Conservation (phyloP, 495 filamentous ascomycete genomes). For the Penicillium diatomitis region DNA sequence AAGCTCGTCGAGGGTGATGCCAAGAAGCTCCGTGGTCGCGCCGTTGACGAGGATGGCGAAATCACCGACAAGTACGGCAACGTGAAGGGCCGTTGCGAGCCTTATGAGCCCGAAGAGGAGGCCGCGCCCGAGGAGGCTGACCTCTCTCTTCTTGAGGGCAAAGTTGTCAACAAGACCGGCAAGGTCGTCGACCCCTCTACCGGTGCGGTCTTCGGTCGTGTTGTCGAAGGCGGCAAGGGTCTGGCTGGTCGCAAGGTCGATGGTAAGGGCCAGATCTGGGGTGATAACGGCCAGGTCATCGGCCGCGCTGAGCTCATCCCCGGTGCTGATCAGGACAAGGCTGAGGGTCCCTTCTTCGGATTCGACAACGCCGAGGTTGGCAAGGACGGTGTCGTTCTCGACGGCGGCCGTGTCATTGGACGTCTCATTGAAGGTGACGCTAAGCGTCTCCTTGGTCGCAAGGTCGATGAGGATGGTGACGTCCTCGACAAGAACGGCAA, state of each 20-base stretch:
- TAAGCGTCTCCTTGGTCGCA: slow-evolving; percentile 61
- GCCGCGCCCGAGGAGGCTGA: slow-evolving; percentile 44
- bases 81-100: slow-evolving; percentile 66
- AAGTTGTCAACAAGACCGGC: slow-evolving; percentile 77
- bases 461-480: slow-evolving; percentile 77
- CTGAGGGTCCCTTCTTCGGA: slow-evolving; percentile 73
- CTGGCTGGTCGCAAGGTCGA: slow-evolving; percentile 76
- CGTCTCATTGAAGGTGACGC: slow-evolving; percentile 64
- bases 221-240: slow-evolving; percentile 63
- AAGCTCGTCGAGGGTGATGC: slow-evolving; percentile 67
- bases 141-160: slow-evolving; percentile 63
- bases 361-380: slow-evolving; percentile 62
- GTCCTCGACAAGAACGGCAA: slow-evolving; percentile 78
- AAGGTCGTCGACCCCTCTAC: slow-evolving; percentile 64
- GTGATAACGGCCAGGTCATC: slow-evolving; percentile 70
- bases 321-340: slow-evolving; percentile 56
- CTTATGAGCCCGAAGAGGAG: slow-evolving; percentile 51
- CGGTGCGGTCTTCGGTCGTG: slow-evolving; percentile 66
- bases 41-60: slow-evolving; percentile 76
- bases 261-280: slow-evolving; percentile 71
- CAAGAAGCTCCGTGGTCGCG: slow-evolving; percentile 63
- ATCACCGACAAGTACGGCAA: slow-evolving; percentile 75
- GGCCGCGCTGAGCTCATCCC: slow-evolving; percentile 72
- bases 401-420: slow-evolving; percentile 61
- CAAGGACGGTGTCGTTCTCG: slow-evolving; percentile 66